phyloP scores from a whole-genome alignment of 1,284 basidiomycete genomes.

The Sporisorium sorghi region DNA sequence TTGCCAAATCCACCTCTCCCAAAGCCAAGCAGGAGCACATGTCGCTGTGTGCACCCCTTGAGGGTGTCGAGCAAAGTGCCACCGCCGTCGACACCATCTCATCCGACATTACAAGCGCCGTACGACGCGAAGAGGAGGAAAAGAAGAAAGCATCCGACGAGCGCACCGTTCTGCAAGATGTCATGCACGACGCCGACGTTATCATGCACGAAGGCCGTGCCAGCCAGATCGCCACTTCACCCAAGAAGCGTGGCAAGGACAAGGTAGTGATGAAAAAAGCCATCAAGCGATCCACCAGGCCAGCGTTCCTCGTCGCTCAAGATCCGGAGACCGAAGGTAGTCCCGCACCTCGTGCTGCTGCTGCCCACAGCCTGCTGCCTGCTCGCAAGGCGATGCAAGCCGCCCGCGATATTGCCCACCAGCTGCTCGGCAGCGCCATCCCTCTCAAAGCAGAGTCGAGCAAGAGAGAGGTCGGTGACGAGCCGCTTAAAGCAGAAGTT shows the following conservation, averaged over 20 bases:
- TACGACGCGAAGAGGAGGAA: conserved; percentile 11
- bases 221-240: conserved; percentile 33
- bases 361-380: conserved; percentile 12
- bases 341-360: neutral
- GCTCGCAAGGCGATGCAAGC: conserved; percentile 19
- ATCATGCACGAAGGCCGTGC: conserved; percentile 32
- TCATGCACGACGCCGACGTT: conserved; percentile 34
- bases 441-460: neutral
- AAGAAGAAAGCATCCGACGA: conserved; percentile 12
- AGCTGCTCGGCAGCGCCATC: conserved; percentile 17
- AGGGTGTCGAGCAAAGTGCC: neutral
- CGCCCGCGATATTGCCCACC: conserved; percentile 23
- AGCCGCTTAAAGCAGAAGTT: neutral
- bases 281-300: conserved; percentile 22
- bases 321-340: neutral
- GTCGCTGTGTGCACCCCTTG: conserved; percentile 29
- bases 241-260: conserved; percentile 37
- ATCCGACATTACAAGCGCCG: conserved; percentile 11
- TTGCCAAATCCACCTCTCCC: conserved; percentile 28
- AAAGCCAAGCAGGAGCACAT: conserved; percentile 34
- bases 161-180: conserved; percentile 34
- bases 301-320: conserved; percentile 8
- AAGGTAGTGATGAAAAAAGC: conserved; percentile 29
- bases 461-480: neutral
- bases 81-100: conserved; percentile 23